A percentile compares a stretch with the other conserved stretches of the same genome.
phyloP scores from a whole-genome alignment of 805 yeast genomes.

The Cyberlindnera saturnus region DNA sequence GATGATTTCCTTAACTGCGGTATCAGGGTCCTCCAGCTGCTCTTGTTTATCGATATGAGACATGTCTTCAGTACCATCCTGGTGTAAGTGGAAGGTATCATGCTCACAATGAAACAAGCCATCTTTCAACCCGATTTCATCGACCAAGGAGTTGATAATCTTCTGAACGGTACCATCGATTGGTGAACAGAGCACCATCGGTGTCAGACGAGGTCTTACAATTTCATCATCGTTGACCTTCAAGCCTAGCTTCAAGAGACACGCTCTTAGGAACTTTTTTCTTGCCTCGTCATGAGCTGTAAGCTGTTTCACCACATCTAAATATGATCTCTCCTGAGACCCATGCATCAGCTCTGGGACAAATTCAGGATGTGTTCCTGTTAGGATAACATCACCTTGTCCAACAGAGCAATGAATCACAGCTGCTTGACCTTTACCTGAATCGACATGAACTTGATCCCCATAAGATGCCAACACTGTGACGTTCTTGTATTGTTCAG shows the following conservation, averaged over 20 bases:
- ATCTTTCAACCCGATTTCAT: conserved; percentile 30
- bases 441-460: conserved; percentile 47
- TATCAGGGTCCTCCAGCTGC: conserved; percentile 47
- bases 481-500: conserved; percentile 51
- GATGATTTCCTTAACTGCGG: conserved; percentile 49
- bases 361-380: conserved; percentile 91
- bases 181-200: conserved; percentile 48
- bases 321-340: conserved; percentile 25
- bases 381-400: conserved; percentile 65
- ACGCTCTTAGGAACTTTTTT: conserved; percentile 46
- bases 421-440: conserved; percentile 52
- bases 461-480: conserved; percentile 68
- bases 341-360: conserved; percentile 45
- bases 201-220: conserved; percentile 62
- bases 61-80: conserved; percentile 22
- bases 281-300: conserved; percentile 41
- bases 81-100: conserved; percentile 51
- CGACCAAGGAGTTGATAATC: conserved; percentile 24
- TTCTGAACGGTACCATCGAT: conserved; percentile 24
- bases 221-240: conserved; percentile 52
- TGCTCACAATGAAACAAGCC: conserved; percentile 42
- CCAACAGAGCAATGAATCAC: conserved; percentile 65
- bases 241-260: conserved; percentile 58
- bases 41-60: conserved; percentile 24
- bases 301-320: conserved; percentile 35